A percentile compares a stretch with the other conserved stretches of the same genome.
These are phyloP conservation scores for Monosporozyma aerobia DNA, from an alignment of 805 yeast species.

Conservation along the genomic window DNA sequence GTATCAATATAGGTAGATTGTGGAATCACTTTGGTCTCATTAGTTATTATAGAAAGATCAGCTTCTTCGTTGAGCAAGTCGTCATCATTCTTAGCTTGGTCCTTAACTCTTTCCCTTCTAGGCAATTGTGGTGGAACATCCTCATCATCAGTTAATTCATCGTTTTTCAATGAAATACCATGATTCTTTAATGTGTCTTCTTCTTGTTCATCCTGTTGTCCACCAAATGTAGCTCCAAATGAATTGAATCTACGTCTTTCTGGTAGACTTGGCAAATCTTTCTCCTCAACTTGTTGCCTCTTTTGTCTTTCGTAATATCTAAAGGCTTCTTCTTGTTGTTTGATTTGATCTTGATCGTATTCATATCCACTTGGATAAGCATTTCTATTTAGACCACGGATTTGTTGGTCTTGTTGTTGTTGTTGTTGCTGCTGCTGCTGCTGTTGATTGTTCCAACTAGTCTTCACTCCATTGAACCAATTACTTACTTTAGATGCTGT, in stretches of 20 bases:
- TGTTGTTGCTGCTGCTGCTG: too few species aligned
- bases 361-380: not conserved
- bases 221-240: conserved; percentile 27
- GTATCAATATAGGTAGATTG: conserved; percentile 28
- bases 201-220: conserved; percentile 7
- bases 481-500: conserved; percentile 65
- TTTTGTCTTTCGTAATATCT: conserved; percentile 9
- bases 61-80: conserved; percentile 2
- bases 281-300: conserved; percentile 1
- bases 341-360: conserved; percentile 4
- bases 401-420: not conserved
- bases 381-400: not conserved
- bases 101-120: conserved; percentile 9
- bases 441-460: conserved; percentile 11
- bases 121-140: conserved; percentile 30
- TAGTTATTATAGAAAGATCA: conserved; percentile 6
- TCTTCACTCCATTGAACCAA: conserved; percentile 60
- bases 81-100: not conserved
- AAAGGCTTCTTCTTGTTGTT: conserved; percentile 14
- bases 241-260: conserved; percentile 27
- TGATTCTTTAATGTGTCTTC: conserved; percentile 25
- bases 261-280: conserved; percentile 5
- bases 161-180: conserved; percentile 24
- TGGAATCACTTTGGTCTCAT: conserved; percentile 19
- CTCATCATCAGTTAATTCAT: conserved; percentile 27